Evolutionary conservation across 2,329 filamentous ascomycete species (phyloP).

Genomic region (Fusarium virguliforme): DNA sequence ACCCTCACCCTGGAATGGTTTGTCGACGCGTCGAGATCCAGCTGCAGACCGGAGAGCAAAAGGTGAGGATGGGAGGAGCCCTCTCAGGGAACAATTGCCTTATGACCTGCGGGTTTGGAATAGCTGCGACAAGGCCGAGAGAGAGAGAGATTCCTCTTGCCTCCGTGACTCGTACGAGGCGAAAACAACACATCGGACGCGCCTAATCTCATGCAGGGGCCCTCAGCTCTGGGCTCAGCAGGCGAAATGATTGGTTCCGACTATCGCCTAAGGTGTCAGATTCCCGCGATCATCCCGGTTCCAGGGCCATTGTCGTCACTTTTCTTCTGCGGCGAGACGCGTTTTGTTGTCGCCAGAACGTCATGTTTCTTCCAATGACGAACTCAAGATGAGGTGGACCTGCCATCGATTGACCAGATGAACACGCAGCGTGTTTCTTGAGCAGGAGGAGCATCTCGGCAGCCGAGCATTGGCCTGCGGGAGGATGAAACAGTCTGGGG

Average conservation of each 20-base stretch:
- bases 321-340: constrained; percentile 20
- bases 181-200: constrained; percentile 20
- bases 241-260: constrained; percentile 30
- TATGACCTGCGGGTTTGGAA: constrained; percentile 9
- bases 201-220: constrained; percentile 37
- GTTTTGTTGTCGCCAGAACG: constrained; percentile 2
- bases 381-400: accelerated
- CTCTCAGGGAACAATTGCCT: background rate
- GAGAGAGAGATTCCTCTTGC: background rate
- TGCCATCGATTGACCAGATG: background rate
- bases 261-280: constrained; percentile 34
- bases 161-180: constrained; percentile 27
- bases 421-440: background rate
- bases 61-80: background rate
- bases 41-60: constrained; percentile 16
- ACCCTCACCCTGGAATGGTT: constrained; percentile 17
- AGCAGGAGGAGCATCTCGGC: background rate
- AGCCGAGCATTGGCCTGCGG: background rate
- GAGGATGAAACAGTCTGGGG: constrained; percentile 21
- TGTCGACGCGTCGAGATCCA: background rate
- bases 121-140: background rate
- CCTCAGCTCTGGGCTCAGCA: constrained; percentile 30
- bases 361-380: background rate
- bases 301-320: background rate
- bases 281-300: constrained; percentile 23